A percentile compares a stretch with the other conserved stretches of the same genome.
Evolutionary conservation across 768 basidiomycete species (phyloP).

Genomic region (Suillus lakei): DNA sequence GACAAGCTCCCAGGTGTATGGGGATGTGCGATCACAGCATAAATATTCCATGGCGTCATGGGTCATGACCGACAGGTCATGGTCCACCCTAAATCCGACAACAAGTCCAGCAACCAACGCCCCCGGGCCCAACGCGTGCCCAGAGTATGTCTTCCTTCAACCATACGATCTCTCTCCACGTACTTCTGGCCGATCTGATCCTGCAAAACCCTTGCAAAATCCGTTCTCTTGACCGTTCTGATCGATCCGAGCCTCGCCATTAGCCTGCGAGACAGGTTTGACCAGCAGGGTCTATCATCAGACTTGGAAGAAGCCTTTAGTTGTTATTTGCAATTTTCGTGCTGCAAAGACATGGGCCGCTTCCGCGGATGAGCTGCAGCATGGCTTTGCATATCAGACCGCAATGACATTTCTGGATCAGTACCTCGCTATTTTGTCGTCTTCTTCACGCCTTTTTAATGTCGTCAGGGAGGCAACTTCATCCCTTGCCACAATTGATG

Average conservation of each 20-base stretch:
- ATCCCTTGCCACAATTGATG: constrained; percentile 24
- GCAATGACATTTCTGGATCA: background rate
- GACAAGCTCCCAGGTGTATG: background rate
- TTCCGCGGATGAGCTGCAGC: background rate
- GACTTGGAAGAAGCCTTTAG: background rate
- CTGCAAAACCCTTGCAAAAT: too few relatives aligned
- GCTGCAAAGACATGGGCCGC: background rate
- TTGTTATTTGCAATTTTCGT: background rate
- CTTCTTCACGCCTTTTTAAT: background rate
- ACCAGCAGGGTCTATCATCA: background rate
- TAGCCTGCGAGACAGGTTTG: background rate
- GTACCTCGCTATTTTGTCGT: background rate
- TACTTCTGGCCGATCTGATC: too few relatives aligned
- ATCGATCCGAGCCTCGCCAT: background rate
- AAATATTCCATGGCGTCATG: too few relatives aligned
- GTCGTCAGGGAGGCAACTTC: background rate
- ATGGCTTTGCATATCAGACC: constrained; percentile 1
- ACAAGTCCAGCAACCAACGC: background rate
- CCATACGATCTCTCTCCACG: too few relatives aligned
- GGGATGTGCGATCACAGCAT: background rate
- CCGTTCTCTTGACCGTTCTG: background rate
- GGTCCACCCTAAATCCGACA: background rate
- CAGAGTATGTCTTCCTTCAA: too few relatives aligned
- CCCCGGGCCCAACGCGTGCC: too few relatives aligned
- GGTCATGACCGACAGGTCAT: background rate